Evolutionary conservation across 306 rosid species (phyloP), one percentile per base, ranked within the genome.

Genomic region (Sicyos edulis): DNA sequence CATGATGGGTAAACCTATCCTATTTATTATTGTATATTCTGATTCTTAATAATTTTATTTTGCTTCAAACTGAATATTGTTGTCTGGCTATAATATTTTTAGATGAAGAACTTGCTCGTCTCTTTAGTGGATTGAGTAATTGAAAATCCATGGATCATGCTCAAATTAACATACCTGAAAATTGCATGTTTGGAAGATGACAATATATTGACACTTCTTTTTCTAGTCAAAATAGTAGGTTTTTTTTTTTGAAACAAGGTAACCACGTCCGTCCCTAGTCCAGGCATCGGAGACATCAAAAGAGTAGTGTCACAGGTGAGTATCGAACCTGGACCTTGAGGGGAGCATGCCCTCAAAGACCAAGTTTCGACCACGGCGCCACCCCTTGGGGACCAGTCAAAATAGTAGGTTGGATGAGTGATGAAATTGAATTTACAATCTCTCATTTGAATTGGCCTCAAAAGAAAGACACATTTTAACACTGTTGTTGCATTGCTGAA

Each of bases 1-100:
- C 99, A 93, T 78, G 99, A 93, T 82, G 95, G 99, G 97, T 93
- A 75, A 80, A 84, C 77, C 72, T 50, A 20, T 53, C 72, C 72
- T 67, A 10, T 67, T 67, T 47, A 45, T 45, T 19, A 13, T 11
- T 21, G 72, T 66, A 66, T 66, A 70, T 75, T 14, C 75, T 67
- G 72, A 24, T 29, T 59, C 51, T 62, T n/a, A 22, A n/a, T 26
- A 8, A 9, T 34, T 15, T 12, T 53, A 24, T 54, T 71, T 70
- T 53, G 49, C 22, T 29, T 37, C 10, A 40, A 15, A 16, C 17
- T 63, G 26, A 59, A 24, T 59, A 17, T 20, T 37, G 21, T 64
- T 17, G 40, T 60, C 37, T 14, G 70, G 45, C 8, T 60, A 60
- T 60, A 29, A 60, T 60, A n/a, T 32, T 37, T 8, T 62, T 34